A percentile compares a stretch with the other conserved stretches of the same genome.
phyloP scores from a whole-genome alignment of 768 basidiomycete species.

The Tulasnella sp. region DNA sequence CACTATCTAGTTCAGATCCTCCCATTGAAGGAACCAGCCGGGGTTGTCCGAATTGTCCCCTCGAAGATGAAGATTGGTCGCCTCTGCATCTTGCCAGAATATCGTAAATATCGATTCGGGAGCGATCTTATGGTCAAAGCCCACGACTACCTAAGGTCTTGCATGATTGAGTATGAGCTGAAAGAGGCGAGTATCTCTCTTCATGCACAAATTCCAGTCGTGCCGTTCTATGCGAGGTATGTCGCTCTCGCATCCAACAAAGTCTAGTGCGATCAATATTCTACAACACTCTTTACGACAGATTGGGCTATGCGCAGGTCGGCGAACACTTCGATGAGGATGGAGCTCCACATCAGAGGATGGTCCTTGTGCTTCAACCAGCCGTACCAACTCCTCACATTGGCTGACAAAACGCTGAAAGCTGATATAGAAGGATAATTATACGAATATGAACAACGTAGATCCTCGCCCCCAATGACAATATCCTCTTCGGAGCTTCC shows the following conservation, averaged over 20 bases:
- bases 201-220: slow-evolving; percentile 65
- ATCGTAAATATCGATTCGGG: slow-evolving; percentile 56
- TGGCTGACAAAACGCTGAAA: background rate
- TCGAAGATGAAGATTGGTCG: slow-evolving; percentile 55
- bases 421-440: background rate
- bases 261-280: too few relatives aligned
- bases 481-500: background rate
- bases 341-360: slow-evolving; percentile 77
- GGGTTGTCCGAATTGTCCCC: slow-evolving; percentile 51
- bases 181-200: slow-evolving; percentile 24
- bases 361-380: slow-evolving; percentile 34
- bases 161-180: slow-evolving; percentile 29
- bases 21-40: slow-evolving; percentile 51
- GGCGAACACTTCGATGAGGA: slow-evolving; percentile 71
- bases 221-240: slow-evolving; percentile 69
- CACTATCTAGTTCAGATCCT: slow-evolving; percentile 64
- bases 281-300: too few relatives aligned
- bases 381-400: background rate
- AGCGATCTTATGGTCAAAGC: slow-evolving; percentile 43
- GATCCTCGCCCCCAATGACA: background rate
- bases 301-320: slow-evolving; percentile 24
- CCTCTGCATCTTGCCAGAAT: slow-evolving; percentile 44
- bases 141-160: background rate
- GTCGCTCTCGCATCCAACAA: slow-evolving; percentile 23
- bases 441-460: background rate